Evolutionary conservation across 176 grass and related monocot genomes (phyloP), one percentile per base, ranked within the genome.

Genomic region (Rhipidocladum racemiflorum): DNA sequence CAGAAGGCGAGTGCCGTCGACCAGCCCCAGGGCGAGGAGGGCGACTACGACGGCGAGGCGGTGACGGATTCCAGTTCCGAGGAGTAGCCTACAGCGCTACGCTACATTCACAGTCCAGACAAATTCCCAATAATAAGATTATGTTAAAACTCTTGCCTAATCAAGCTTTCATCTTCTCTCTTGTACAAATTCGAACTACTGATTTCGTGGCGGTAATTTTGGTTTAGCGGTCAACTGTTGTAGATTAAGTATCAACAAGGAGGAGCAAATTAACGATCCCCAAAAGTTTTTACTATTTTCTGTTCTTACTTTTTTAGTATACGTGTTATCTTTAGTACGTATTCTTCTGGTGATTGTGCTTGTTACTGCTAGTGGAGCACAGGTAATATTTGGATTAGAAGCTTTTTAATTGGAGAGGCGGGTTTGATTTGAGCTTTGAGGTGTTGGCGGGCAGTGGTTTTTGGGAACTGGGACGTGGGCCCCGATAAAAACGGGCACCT

Each of bases 41-140:
- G 51, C 9, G 88, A 95, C 29, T 76, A 82, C 15, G 80, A 72
- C 6, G 79, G 86, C 42, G 81, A 84, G n/a, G 85, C 68, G 32
- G 20, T 84, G 61, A 88, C 88, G 2, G 88, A 86, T 50, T 92
- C 85, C 43, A 90, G 85, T 54, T 89, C 82, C 6, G 90, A 92
- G 10, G 75, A 80, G 76, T 86, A 87, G 82, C 20, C 6, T 29
- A 9, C 57, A 34, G 21, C 40, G 7, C 25, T 51, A 10, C 28
- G 10, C 24, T 30, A 54, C 9, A 78, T 46, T 36, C 10, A 39
- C 16, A 69, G n/a, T 15, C 15, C 9, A 57, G 54, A 81, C 65
- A 23, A 68, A 83, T 45, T 59, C n/a, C 73, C 20, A 14, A 40
- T 2, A 34, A 34, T 34, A 34, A 60, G 61, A 74, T 39, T 64